Percentiles rank a stretch among this genome's conserved stretches.
These are phyloP conservation scores for Diplodia scrobiculata DNA, from an alignment of 2,329 filamentous ascomycete species.

Conservation along the genomic window DNA sequence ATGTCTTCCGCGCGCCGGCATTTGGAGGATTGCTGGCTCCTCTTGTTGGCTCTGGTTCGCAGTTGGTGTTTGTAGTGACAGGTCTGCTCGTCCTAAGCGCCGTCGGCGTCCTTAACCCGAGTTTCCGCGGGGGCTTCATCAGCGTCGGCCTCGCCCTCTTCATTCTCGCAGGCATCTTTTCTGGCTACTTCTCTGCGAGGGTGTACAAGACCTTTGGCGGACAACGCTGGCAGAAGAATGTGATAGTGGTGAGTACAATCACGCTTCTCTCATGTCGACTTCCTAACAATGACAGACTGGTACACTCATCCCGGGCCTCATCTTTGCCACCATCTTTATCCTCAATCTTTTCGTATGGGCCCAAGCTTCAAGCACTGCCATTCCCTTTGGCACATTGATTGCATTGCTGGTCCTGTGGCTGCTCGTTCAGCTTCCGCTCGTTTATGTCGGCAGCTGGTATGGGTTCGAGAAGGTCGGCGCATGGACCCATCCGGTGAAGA, in stretches of 20 bases:
- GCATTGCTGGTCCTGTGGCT: constrained; percentile 77
- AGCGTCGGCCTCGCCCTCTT: constrained; percentile 82
- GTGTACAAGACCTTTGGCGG: constrained; percentile 84
- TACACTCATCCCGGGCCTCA: constrained; percentile 73
- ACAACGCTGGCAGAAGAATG: constrained; percentile 72
- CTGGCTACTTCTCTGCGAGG: constrained; percentile 81
- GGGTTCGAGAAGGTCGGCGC: constrained; percentile 67
- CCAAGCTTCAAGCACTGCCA: constrained; percentile 82
- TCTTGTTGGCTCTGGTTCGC: constrained; percentile 80
- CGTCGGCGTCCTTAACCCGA: constrained; percentile 78
- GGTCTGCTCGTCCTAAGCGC: constrained; percentile 73
- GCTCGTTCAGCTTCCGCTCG: constrained; percentile 80
- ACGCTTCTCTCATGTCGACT: not conserved
- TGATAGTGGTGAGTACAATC: constrained; percentile 49
- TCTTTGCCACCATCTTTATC: constrained; percentile 74
- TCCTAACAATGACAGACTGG: constrained; percentile 59
- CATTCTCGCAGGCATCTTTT: constrained; percentile 79
- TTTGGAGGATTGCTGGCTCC: constrained; percentile 75
- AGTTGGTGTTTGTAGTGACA: constrained; percentile 78
- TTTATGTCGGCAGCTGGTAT: constrained; percentile 77
- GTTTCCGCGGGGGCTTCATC: constrained; percentile 85
- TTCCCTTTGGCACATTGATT: constrained; percentile 78
- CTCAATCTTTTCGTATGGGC: constrained; percentile 90
- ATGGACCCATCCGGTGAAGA: constrained; percentile 83
- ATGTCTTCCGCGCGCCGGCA: constrained; percentile 76